Evolutionary conservation across 805 yeast genomes (phyloP).

Genomic region (Metschnikowia aberdeeniae): DNA sequence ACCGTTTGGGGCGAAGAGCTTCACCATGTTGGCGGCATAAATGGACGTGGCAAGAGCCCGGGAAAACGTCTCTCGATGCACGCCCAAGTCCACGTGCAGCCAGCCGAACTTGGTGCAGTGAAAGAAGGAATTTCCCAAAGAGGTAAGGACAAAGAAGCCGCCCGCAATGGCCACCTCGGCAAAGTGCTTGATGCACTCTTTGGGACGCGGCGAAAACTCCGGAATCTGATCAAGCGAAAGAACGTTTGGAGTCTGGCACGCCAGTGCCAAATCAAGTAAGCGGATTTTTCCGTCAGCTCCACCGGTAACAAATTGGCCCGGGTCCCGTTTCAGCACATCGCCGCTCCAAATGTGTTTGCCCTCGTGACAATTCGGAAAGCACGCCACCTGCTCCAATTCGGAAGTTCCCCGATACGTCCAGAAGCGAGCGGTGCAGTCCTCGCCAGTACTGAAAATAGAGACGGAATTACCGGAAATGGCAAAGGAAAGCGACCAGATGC

Average conservation of each 20-base stretch:
- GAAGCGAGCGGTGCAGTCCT: constrained; percentile 78
- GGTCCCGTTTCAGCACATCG: constrained; percentile 43
- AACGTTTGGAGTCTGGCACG: not conserved
- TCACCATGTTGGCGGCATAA: constrained; percentile 25
- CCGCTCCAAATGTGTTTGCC: constrained; percentile 90
- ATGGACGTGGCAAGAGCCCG: constrained; percentile 36
- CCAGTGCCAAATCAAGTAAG: constrained; percentile 43
- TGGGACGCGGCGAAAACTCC: constrained; percentile 23
- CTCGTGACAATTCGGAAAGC: constrained; percentile 62
- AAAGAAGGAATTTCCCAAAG: constrained; percentile 49
- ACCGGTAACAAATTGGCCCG: constrained; percentile 66
- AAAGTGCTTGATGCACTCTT: constrained; percentile 62
- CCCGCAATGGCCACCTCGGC: constrained; percentile 43
- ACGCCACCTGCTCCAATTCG: constrained; percentile 37
- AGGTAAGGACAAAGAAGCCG: constrained; percentile 49
- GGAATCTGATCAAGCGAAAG: constrained; percentile 6
- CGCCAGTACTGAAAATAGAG: constrained; percentile 64
- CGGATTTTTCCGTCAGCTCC: constrained; percentile 91
- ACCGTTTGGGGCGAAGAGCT: constrained; percentile 34
- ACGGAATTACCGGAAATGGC: constrained; percentile 29
- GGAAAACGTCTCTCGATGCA: not conserved
- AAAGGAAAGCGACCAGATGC: constrained; percentile 83
- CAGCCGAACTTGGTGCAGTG: constrained; percentile 5
- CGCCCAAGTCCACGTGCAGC: constrained; percentile 5
- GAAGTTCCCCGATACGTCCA: constrained; percentile 53